These are phyloP conservation scores for Boletus subparvulus DNA, from an alignment of 768 basidiomycete species.

Conservation along the genomic window DNA sequence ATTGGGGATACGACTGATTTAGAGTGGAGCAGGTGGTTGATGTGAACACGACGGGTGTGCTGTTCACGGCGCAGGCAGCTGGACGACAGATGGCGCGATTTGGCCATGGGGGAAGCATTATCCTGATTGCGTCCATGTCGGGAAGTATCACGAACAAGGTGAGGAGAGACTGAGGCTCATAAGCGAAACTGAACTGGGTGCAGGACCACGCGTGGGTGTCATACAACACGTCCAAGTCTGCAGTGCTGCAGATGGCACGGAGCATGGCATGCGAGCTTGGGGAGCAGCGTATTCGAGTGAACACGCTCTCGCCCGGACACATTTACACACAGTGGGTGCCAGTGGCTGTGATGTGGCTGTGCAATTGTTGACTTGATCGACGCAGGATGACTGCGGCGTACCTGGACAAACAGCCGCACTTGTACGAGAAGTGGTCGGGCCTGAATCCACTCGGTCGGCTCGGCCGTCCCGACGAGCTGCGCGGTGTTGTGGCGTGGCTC, in stretches of 20 bases:
- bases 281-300: conserved; percentile 63
- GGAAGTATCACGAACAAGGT: conserved; percentile 74
- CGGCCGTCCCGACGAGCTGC: conserved; percentile 69
- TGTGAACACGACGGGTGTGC: conserved; percentile 61
- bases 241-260: conserved; percentile 76
- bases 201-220: conserved; percentile 76
- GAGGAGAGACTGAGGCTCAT: neutral
- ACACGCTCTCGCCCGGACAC: conserved; percentile 73
- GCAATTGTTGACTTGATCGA: neutral
- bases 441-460: conserved; percentile 71
- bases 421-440: conserved; percentile 64
- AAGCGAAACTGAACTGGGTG: neutral
- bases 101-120: conserved; percentile 50
- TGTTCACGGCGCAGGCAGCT: conserved; percentile 62
- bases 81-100: conserved; percentile 56
- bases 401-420: conserved; percentile 61
- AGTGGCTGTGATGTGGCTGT: conserved; percentile 14
- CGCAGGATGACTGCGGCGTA: conserved; percentile 73
- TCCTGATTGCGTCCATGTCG: conserved; percentile 60
- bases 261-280: conserved; percentile 84
- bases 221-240: conserved; percentile 77
- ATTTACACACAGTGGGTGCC: conserved; percentile 64
- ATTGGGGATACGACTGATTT: neutral
- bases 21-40: conserved; percentile 51
- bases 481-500: conserved; percentile 71